phyloP scores from a whole-genome alignment of 2,329 filamentous ascomycete genomes.

The Pezicula neosporulosa region DNA sequence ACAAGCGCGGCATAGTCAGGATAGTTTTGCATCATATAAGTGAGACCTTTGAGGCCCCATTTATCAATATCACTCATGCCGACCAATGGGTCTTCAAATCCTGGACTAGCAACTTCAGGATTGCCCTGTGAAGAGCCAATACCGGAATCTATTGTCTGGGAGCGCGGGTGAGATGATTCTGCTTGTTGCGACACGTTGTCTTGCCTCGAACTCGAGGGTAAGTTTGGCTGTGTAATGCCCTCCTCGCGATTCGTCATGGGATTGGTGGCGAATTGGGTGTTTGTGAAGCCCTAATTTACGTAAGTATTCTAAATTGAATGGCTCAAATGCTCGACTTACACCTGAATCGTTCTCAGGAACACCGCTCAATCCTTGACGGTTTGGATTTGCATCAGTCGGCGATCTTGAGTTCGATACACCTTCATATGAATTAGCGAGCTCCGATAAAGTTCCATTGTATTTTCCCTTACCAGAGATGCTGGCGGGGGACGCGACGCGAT shows the following conservation, averaged over 20 bases:
- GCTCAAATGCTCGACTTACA: slow-evolving; percentile 10
- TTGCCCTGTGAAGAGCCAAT: slow-evolving; percentile 17
- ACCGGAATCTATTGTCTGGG: slow-evolving; percentile 18
- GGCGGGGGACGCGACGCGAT: slow-evolving; percentile 24
- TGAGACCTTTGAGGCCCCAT: slow-evolving; percentile 62
- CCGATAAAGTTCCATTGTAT: slow-evolving; percentile 1
- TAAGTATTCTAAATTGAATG: neutral
- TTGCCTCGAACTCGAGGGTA: slow-evolving; percentile 14
- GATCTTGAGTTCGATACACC: slow-evolving; percentile 23
- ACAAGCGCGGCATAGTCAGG: slow-evolving; percentile 60
- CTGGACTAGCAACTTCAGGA: slow-evolving; percentile 24
- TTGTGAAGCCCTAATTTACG: slow-evolving; percentile 18
- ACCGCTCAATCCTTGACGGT: slow-evolving; percentile 16
- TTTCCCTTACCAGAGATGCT: slow-evolving; percentile 23
- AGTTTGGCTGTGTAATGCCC: slow-evolving; percentile 14
- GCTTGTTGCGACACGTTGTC: slow-evolving; percentile 17
- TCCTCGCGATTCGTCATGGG: slow-evolving; percentile 17
- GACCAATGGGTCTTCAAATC: slow-evolving; percentile 53
- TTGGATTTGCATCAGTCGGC: slow-evolving; percentile 18
- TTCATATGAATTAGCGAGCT: slow-evolving; percentile 9
- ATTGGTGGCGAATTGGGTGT: slow-evolving; percentile 18
- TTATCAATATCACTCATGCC: slow-evolving; percentile 61
- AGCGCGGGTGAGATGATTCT: slow-evolving; percentile 9
- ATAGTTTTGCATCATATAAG: slow-evolving; percentile 57
- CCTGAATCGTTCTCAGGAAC: slow-evolving; percentile 18